These are phyloP conservation scores for Dendrobium nobile DNA, from an alignment of 106 monocot species.

Conservation along the genomic window DNA sequence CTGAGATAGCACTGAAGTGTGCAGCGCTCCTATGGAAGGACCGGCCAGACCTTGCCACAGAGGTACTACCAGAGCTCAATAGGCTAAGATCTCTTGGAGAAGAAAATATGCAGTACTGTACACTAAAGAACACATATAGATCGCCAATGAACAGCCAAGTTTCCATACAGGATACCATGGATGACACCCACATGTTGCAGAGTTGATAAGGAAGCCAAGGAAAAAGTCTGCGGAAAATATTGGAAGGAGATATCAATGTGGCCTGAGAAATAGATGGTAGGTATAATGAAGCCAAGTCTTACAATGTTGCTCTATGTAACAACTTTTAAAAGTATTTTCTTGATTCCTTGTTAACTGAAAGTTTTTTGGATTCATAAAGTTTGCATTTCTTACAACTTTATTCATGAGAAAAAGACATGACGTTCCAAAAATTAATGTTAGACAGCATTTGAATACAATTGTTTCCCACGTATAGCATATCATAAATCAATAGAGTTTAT, in stretches of 20 bases:
- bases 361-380: not conserved
- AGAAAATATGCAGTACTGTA: conserved; percentile 12
- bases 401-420: no score
- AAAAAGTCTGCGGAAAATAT: not conserved
- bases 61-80: conserved; percentile 47
- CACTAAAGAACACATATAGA: not conserved
- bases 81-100: conserved; percentile 39
- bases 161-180: conserved; percentile 5
- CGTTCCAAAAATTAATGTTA: no score
- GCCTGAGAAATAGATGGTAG: not conserved
- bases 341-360: not conserved
- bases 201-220: not conserved
- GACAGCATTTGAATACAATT: no score
- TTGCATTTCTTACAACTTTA: not conserved
- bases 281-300: no score
- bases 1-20: conserved; percentile 40
- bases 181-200: not conserved
- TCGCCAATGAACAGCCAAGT: conserved; percentile 24
- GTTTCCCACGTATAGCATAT: no score
- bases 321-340: not conserved
- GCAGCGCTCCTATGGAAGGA: conserved; percentile 58
- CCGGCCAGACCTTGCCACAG: conserved; percentile 41
- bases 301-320: not conserved
- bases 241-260: not conserved
- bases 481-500: no score